Conservation (phyloP, 2,329 filamentous ascomycete genomes). For the Scortechinia acanthostroma region DNA sequence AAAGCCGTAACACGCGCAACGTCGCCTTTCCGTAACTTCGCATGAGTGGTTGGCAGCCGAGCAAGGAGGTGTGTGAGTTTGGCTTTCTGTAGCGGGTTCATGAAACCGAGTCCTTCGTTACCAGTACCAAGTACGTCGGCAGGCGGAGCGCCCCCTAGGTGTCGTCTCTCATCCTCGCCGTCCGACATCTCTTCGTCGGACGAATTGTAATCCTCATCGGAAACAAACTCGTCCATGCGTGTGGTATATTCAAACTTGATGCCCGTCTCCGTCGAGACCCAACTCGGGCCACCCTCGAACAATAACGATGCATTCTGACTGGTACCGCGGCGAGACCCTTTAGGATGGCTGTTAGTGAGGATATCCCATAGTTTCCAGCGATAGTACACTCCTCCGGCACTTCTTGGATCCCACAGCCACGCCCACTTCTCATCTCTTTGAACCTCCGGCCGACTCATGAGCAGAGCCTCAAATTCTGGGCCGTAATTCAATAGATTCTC, state of each 20-base stretch:
- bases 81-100: slow-evolving; percentile 56
- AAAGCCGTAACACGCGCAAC: slow-evolving; percentile 64
- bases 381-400: slow-evolving; percentile 58
- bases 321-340: slow-evolving; percentile 14
- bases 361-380: slow-evolving; percentile 64
- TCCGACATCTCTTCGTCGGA: slow-evolving; percentile 44
- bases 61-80: slow-evolving; percentile 59
- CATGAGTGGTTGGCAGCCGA: slow-evolving; percentile 53
- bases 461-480: slow-evolving; percentile 60
- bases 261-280: slow-evolving; percentile 49
- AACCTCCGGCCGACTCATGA: slow-evolving; percentile 60
- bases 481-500: slow-evolving; percentile 58
- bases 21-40: slow-evolving; percentile 56
- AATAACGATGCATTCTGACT: slow-evolving; percentile 24
- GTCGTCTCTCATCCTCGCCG: slow-evolving; percentile 21
- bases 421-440: slow-evolving; percentile 63
- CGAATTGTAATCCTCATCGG: slow-evolving; percentile 57
- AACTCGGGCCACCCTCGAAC: slow-evolving; percentile 49
- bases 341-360: slow-evolving; percentile 35
- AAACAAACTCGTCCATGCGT: slow-evolving; percentile 52
- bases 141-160: slow-evolving; percentile 28
- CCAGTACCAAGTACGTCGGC: slow-evolving; percentile 10
- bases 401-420: slow-evolving; percentile 62
- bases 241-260: slow-evolving; percentile 60
- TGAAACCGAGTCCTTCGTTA: slow-evolving; percentile 31